Base-by-base conservation (phyloP, 2,329 filamentous ascomycete species). In the Diaporthe citriasiana region DNA sequence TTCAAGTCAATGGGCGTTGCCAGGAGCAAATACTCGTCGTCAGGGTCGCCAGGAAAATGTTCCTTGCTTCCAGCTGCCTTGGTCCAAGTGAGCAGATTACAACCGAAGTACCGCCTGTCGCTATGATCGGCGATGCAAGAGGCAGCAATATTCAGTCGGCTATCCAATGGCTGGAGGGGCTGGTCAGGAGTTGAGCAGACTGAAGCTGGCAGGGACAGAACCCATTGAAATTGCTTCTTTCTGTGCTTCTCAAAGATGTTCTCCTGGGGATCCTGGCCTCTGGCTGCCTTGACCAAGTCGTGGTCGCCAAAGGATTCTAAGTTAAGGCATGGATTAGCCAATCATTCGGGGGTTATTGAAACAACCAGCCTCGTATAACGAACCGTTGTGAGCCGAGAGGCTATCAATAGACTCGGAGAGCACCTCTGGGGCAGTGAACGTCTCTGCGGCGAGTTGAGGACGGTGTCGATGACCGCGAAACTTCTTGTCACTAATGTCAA, bases 211-310 rank as follows among this genome's bases (percentile, higher is more conserved):
- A 85, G 81, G 33, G 84, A 83, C 50, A 89, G 79, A 72, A 89
- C 79, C 83, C 85, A 89, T 77, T 89, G 85, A 78, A 87, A 89
- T 80, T 87, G 82, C 84, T 85, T 85, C 82, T 84, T 82, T 76
- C 84, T 80, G 79, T 88, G 86, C 76, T 82, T 84, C 68, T 81
- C 78, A 65, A 86, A 80, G 72, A 85, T 84, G 59, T 82, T 77
- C 51, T 77, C 75, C 70, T 74, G 78, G 76, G 74, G 59, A 63
- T 71, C 60, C 47, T 74, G 53, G n/a, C 56, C 60, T 45, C 74
- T 68, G 40, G 74, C 74, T 15, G 74, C 74, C 47, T 70, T 73
- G 45, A 75, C 74, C 27, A 75, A 56, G 45, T 68, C 72, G 74
- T 75, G 74, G 22, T 33, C 63, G 33, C 73, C 51, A 63, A 74